Evolutionary conservation across 192 early-diverging fungal genomes (phyloP).

Genomic region (Mortierella alpina): DNA sequence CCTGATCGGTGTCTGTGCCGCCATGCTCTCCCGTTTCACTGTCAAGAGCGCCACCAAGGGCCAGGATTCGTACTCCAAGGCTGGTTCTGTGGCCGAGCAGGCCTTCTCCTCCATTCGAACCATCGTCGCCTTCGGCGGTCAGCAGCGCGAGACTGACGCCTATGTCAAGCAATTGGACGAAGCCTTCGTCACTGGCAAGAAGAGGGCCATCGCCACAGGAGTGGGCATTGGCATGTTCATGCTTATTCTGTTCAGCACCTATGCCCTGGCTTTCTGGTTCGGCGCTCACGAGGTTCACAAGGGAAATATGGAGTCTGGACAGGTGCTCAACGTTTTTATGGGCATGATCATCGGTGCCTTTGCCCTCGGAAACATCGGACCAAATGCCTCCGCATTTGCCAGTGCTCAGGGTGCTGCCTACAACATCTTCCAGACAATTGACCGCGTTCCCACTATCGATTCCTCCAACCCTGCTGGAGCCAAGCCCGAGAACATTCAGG

Average conservation of each 20-base stretch:
- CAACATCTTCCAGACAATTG: constrained; percentile 85
- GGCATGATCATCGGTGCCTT: constrained; percentile 79
- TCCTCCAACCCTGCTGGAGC: constrained; percentile 58
- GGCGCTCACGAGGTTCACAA: constrained; percentile 72
- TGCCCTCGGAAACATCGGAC: constrained; percentile 70
- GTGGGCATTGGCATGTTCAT: constrained; percentile 78
- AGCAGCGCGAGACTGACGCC: constrained; percentile 72
- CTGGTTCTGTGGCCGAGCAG: constrained; percentile 89
- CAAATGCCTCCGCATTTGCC: constrained; percentile 74
- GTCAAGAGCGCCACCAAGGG: constrained; percentile 59
- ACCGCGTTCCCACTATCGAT: constrained; percentile 86
- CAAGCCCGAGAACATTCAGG: constrained; percentile 67
- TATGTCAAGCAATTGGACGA: constrained; percentile 57
- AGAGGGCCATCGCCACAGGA: constrained; percentile 69
- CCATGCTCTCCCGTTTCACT: constrained; percentile 67
- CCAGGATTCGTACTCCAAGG: constrained; percentile 82
- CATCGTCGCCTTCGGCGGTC: constrained; percentile 85
- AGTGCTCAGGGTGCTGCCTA: constrained; percentile 86
- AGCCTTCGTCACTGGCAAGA: constrained; percentile 73
- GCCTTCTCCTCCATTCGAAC: constrained; percentile 87
- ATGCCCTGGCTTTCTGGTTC: constrained; percentile 89
- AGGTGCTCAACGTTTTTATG: constrained; percentile 83
- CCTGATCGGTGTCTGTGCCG: constrained; percentile 67
- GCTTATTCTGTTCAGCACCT: constrained; percentile 83
- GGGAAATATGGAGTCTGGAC: constrained; percentile 55